phyloP scores from a whole-genome alignment of 2,329 filamentous ascomycete species.

The Elsinoe arachidis region DNA sequence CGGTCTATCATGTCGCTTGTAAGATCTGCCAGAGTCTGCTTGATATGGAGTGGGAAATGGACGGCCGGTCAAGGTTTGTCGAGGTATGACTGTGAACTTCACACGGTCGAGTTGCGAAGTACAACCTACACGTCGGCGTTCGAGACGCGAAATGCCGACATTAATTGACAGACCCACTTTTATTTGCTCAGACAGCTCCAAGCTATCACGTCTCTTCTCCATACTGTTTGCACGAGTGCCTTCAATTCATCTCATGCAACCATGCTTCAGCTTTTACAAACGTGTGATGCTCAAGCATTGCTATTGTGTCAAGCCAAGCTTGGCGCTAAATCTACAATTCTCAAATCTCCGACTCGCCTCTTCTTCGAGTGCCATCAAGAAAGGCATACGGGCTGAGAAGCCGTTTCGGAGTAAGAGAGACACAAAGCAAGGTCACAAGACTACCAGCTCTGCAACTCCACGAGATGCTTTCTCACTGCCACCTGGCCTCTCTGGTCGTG shows the following conservation, averaged over 20 bases:
- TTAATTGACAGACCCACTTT: not conserved
- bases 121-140: conserved; percentile 10
- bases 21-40: too few relatives aligned
- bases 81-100: not conserved
- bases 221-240: too few relatives aligned
- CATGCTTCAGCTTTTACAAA: not conserved
- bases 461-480: too few relatives aligned
- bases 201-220: not conserved
- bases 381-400: conserved; percentile 47
- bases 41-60: too few relatives aligned
- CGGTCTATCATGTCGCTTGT: too few relatives aligned
- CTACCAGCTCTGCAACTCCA: too few relatives aligned
- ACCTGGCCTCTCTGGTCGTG: too few relatives aligned
- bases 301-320: not conserved
- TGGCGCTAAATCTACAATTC: not conserved
- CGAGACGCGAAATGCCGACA: not conserved
- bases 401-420: not conserved
- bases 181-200: not conserved
- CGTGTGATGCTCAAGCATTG: not conserved
- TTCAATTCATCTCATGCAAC: too few relatives aligned
- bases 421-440: too few relatives aligned
- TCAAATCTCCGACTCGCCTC: not conserved
- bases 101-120: not conserved
- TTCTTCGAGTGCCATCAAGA: conserved; percentile 42
- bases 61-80: not conserved